These are phyloP conservation scores for Populus ilicifolia DNA, from an alignment of 345 rosid genomes.

Conservation along the genomic window DNA sequence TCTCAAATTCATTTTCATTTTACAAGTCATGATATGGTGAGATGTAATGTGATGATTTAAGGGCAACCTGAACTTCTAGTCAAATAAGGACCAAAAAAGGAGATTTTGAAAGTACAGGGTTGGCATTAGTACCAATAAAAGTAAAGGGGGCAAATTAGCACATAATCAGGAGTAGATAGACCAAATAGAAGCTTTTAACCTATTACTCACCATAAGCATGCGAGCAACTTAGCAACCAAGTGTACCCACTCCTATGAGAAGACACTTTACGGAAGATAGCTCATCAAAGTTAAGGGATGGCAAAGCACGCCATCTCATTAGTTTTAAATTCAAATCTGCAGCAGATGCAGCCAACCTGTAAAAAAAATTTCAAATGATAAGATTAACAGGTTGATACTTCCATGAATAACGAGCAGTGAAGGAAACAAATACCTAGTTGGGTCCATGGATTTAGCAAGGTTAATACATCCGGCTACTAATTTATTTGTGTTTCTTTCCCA, in stretches of 20 bases:
- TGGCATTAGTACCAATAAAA: too few relatives aligned
- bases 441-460: slow-evolving; percentile 91
- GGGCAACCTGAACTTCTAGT: too few relatives aligned
- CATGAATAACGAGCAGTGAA: slow-evolving; percentile 1
- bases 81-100: too few relatives aligned
- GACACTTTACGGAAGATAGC: slow-evolving; percentile 74
- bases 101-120: too few relatives aligned
- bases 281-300: slow-evolving; percentile 77
- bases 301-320: slow-evolving; percentile 96
- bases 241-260: slow-evolving; percentile 96
- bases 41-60: too few relatives aligned
- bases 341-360: slow-evolving; percentile 85
- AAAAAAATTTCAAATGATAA: slow-evolving; percentile 12
- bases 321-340: slow-evolving; percentile 86
- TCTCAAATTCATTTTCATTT: too few relatives aligned
- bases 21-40: too few relatives aligned
- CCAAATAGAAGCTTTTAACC: too few relatives aligned
- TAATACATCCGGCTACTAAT: slow-evolving; percentile 54
- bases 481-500: slow-evolving; percentile 79
- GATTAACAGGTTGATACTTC: slow-evolving; percentile 4
- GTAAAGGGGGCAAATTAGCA: too few relatives aligned
- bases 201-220: slow-evolving; percentile 68
- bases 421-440: slow-evolving; percentile 54
- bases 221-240: slow-evolving; percentile 98
- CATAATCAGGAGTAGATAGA: too few relatives aligned